Evolutionary conservation across 2,329 filamentous ascomycete species (phyloP).

Genomic region (Aspergillus fructus): DNA sequence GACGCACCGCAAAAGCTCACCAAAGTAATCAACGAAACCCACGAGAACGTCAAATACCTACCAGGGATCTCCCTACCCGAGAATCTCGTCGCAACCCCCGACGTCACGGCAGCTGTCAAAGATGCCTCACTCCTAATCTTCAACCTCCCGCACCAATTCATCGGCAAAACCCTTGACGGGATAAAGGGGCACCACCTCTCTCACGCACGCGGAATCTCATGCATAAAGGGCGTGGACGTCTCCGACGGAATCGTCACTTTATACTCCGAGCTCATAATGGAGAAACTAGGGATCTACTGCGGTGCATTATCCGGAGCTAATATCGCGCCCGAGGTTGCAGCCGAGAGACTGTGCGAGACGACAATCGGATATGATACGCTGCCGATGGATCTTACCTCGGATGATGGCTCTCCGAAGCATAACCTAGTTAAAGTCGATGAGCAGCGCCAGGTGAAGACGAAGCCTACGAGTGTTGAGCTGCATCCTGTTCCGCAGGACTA

Average conservation of each 20-base stretch:
- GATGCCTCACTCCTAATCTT: slow-evolving; percentile 86
- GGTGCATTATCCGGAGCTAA: slow-evolving; percentile 90
- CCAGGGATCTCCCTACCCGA: slow-evolving; percentile 74
- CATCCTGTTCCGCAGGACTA: slow-evolving; percentile 73
- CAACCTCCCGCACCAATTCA: slow-evolving; percentile 79
- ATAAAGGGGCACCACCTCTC: slow-evolving; percentile 80
- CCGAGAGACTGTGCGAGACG: slow-evolving; percentile 91
- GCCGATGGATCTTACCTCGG: slow-evolving; percentile 72
- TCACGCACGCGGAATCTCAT: slow-evolving; percentile 84
- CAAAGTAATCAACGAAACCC: slow-evolving; percentile 77
- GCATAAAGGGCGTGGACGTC: slow-evolving; percentile 93
- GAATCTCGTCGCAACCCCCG: slow-evolving; percentile 52
- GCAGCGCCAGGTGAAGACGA: slow-evolving; percentile 62
- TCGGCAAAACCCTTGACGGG: slow-evolving; percentile 56
- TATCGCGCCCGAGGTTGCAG: slow-evolving; percentile 85
- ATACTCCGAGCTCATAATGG: slow-evolving; percentile 86
- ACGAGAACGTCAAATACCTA: slow-evolving; percentile 96
- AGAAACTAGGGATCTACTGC: slow-evolving; percentile 86
- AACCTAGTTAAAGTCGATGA: slow-evolving; percentile 37
- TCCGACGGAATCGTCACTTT: slow-evolving; percentile 76
- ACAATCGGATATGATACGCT: slow-evolving; percentile 92
- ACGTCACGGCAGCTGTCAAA: slow-evolving; percentile 64
- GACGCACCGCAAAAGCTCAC: slow-evolving; percentile 79
- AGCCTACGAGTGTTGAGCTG: slow-evolving; percentile 64
- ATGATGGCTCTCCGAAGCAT: slow-evolving; percentile 45